Evolutionary conservation across 1,284 basidiomycete genomes (phyloP).

Genomic region (Fomitopsis pinicola): DNA sequence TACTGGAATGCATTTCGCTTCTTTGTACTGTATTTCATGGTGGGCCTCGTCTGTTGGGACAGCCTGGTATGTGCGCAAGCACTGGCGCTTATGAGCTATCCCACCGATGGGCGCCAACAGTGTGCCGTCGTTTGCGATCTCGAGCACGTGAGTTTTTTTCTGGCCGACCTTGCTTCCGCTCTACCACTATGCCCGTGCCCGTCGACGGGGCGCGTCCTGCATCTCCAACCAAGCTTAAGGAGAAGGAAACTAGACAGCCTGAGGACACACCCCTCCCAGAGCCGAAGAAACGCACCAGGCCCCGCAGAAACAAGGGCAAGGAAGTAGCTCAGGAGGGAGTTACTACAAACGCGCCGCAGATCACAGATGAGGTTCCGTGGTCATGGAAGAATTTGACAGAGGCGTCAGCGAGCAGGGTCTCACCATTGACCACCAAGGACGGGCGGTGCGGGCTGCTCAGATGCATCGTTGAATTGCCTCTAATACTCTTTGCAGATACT

Average conservation of each 20-base stretch:
- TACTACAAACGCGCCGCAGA: slow-evolving; percentile 16
- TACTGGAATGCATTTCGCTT: not conserved
- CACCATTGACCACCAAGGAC: slow-evolving; percentile 82
- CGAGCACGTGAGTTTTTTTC: slow-evolving; percentile 29
- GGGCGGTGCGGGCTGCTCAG: slow-evolving; percentile 59
- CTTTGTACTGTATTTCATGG: not conserved
- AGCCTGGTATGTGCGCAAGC: not conserved
- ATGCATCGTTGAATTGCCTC: slow-evolving; percentile 5
- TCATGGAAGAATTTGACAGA: slow-evolving; percentile 73
- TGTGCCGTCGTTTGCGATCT: slow-evolving; percentile 14
- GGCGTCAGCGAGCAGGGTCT: slow-evolving; percentile 57
- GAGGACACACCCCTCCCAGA: slow-evolving; percentile 15
- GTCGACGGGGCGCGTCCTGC: slow-evolving; percentile 24
- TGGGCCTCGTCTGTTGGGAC: too few relatives aligned
- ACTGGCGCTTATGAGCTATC: not conserved
- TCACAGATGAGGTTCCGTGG: slow-evolving; percentile 43
- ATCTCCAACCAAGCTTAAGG: slow-evolving; percentile 20
- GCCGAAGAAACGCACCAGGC: slow-evolving; percentile 12
- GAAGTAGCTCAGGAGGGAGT: slow-evolving; percentile 20
- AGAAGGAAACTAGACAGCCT: slow-evolving; percentile 8
- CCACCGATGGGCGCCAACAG: not conserved
- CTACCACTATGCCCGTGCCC: slow-evolving; percentile 26
- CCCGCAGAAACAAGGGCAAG: slow-evolving; percentile 18
- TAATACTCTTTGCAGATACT: slow-evolving; percentile 56
- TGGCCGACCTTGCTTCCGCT: slow-evolving; percentile 11